These are phyloP conservation scores for Dunaliella primolecta DNA, from an alignment of 139 green algal genomes.

Conservation along the genomic window DNA sequence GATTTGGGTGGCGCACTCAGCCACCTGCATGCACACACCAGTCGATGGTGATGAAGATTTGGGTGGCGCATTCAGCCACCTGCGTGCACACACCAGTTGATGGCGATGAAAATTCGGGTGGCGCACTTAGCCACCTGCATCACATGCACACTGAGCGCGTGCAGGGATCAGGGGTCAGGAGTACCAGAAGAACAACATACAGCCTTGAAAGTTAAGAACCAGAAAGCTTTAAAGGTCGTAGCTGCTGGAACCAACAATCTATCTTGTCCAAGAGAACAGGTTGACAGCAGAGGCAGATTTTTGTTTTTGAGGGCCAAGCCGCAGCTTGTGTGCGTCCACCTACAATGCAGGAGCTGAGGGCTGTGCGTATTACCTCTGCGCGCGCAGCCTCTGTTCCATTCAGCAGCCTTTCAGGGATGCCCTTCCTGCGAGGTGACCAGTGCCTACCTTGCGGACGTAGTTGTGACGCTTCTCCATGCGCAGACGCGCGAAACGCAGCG, in stretches of 20 bases:
- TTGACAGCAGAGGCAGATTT: background rate
- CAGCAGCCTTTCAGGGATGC: too few relatives aligned
- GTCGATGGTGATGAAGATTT: conserved; percentile 92
- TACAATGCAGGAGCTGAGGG: too few relatives aligned
- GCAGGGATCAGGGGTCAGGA: too few relatives aligned
- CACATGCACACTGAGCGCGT: too few relatives aligned
- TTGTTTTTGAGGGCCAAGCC: background rate
- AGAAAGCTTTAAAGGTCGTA: too few relatives aligned
- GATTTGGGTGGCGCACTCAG: conserved; percentile 82
- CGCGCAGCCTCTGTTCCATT: background rate
- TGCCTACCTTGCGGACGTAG: conserved; percentile 92
- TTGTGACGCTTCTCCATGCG: conserved; percentile 99
- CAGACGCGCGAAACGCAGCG: conserved; percentile 96
- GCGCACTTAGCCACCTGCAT: too few relatives aligned
- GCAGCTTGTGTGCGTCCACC: background rate
- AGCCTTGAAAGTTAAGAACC: too few relatives aligned
- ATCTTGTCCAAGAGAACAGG: too few relatives aligned
- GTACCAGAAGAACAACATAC: too few relatives aligned
- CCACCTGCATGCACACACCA: conserved; percentile 74
- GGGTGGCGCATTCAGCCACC: conserved; percentile 79
- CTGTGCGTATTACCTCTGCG: background rate
- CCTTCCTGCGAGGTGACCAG: background rate
- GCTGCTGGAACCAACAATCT: too few relatives aligned
- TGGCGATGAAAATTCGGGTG: background rate
- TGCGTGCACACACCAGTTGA: conserved; percentile 14